Percentiles rank a stretch among this genome's conserved stretches.
Conservation (phyloP, 106 monocot genomes). For the Acorus gramineus region DNA sequence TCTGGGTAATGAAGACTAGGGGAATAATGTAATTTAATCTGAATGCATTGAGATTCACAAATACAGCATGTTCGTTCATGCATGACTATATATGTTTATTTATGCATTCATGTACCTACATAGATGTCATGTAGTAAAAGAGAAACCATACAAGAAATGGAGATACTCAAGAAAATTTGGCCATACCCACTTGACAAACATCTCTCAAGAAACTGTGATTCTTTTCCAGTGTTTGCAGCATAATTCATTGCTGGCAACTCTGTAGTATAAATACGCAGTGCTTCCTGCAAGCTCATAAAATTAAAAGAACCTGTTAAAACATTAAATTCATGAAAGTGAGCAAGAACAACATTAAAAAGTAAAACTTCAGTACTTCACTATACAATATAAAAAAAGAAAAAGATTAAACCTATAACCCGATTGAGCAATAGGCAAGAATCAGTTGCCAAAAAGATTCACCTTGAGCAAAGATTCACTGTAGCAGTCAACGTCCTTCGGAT, state of each 20-base stretch:
- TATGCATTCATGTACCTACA: no score
- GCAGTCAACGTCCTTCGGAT: slow-evolving; percentile 32
- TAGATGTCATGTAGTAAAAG: no score
- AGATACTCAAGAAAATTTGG: not conserved
- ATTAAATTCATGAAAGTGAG: not conserved
- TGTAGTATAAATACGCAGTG: slow-evolving; percentile 33
- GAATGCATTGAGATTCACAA: not conserved
- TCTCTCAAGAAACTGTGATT: slow-evolving; percentile 46
- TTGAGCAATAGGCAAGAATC: not conserved
- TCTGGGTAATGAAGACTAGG: not conserved
- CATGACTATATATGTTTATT: no score
- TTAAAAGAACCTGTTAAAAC: not conserved
- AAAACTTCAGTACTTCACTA: no score
- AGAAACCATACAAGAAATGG: not conserved
- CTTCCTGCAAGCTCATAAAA: slow-evolving; percentile 18
- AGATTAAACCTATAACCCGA: not conserved
- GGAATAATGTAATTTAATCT: not conserved
- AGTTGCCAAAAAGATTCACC: slow-evolving; percentile 22
- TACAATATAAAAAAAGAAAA: no score
- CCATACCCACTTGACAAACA: slow-evolving; percentile 42
- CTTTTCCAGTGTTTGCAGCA: slow-evolving; percentile 62
- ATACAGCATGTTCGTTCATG: not conserved
- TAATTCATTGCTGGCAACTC: slow-evolving; percentile 64
- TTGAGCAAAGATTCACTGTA: slow-evolving; percentile 37
- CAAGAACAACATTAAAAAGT: not conserved